Evolutionary conservation across 371 early-diverging fungal species (phyloP), one percentile per base, ranked within the genome.

Genomic region (Phascolomyces articulosus): DNA sequence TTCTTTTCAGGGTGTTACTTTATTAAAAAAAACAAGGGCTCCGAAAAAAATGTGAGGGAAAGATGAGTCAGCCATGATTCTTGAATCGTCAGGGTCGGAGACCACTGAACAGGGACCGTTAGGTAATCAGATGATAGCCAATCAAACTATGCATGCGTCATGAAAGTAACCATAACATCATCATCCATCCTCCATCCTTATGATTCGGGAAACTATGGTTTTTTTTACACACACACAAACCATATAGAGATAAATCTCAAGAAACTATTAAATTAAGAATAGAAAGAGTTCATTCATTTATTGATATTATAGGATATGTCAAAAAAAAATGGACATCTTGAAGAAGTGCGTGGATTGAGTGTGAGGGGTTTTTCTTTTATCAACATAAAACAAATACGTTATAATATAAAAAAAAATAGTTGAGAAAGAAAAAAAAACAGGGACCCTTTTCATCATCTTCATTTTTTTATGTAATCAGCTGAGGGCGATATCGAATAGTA

Each of bases 41-140:
- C 51, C 51, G 51, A 51, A 28, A 44, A 38, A 13, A 38, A 38
- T 11, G 8, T 20, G 47, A 51, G 51, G 51, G 23, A 20, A 44
- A 44, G 51, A 51, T 51, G 51, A 51, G 51, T 51, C 51, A 51
- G 51, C 51, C 26, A 51, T 6, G 0, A 24, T 11, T 2, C 8
- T 20, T 51, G 51, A n/a, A n/a, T n/a, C 51, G 26, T 51, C 51
- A 51, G 51, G 51, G 51, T 51, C 51, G 51, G 51, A 51, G 51
- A 6, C 20, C 6, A 8, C 15, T 23, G 51, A 20, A 24, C 51
- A 51, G 51, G 51, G 51, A 51, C 51, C 24, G 47, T 51, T 51
- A 51, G 51, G 51, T 51, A 51, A 51, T 51, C 51, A 51, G 51
- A 21, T 51, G 51, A 51, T n/a, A 51, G 23, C 51, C 51, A 51